Evolutionary conservation across 257 asterid species (phyloP), one percentile per base, ranked within the genome.

Genomic region (Capsicum pubescens): DNA sequence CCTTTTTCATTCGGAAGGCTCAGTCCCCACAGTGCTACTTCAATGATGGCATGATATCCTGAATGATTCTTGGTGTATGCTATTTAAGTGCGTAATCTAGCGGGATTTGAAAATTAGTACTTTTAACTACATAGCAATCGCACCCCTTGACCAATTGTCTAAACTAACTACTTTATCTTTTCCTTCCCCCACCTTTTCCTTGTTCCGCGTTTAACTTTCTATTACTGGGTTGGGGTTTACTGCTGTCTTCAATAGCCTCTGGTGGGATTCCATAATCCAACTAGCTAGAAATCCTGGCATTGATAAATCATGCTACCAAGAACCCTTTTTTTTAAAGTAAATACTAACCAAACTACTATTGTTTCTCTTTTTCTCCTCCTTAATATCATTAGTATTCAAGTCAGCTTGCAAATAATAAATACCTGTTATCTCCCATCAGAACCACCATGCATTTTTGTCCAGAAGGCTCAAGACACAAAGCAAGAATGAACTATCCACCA

Each of bases 281-380:
- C 21, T 63, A n/a, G 69, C 19, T 21, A 63, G 15, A 63, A 63
- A 10, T 61, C 21, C 21, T 11, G 21, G 13, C 48, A 67, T 32
- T 66, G 71, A 66, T 66, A 66, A 21, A 46, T 72, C 80, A 72
- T 74, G 80, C 60, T 19, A 19, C 59, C 60, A 74, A 19, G 42
- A 74, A 14, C 80, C 42, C 10, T 6, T 71, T 46, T 46, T 71
- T 46, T 26, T 36, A 46, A 5, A 71, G 79, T 10, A 71, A 56
- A 16, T 11, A 46, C 44, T 11, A 74, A 9, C 54, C 78, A 42
- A 69, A 7, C 32, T 39, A 8, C 4, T 54, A 39, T 69, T 39
- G 54, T 39, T 69, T 19, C 59, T 48, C 16, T 19, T 44, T 42
- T 70, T 9, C 9, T 9, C 9, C 44, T 15, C 15, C 35, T 68